phyloP scores from a whole-genome alignment of 2,329 filamentous ascomycete species.

The Huntiella decipiens region DNA sequence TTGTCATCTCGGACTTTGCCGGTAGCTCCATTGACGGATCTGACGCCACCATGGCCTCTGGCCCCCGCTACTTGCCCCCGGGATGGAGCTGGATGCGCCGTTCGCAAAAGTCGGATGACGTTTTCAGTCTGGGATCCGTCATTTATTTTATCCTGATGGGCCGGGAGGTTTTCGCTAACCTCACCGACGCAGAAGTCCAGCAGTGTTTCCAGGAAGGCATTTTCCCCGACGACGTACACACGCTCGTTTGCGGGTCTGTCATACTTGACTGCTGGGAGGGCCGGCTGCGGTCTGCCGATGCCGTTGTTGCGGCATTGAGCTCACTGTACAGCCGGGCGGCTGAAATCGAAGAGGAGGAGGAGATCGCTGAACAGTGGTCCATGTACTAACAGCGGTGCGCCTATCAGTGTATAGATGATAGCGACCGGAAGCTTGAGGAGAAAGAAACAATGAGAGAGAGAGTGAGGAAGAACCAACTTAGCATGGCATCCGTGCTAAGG shows the following conservation, averaged over 20 bases:
- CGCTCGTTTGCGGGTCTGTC: conserved; percentile 15
- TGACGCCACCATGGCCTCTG: conserved; percentile 13
- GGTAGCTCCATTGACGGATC: conserved; percentile 16
- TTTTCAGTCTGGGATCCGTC: conserved; percentile 19
- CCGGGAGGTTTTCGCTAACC: conserved; percentile 16
- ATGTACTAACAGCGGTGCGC: conserved; percentile 10
- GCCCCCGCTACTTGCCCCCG: conserved; percentile 14
- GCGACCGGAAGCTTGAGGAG: not conserved
- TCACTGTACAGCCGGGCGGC: conserved; percentile 11
- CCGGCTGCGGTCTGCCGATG: conserved; percentile 9
- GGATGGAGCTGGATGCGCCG: conserved; percentile 15
- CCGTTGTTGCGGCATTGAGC: conserved; percentile 9
- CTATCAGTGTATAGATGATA: conserved; percentile 5
- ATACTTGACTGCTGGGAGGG: conserved; percentile 18
- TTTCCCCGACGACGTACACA: conserved; percentile 16
- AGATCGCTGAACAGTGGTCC: conserved; percentile 12
- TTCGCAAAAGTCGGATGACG: conserved; percentile 16
- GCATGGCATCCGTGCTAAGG: conserved; percentile 1
- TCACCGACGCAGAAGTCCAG: conserved; percentile 17
- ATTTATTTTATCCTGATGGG: conserved; percentile 20
- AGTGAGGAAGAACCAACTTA: not conserved
- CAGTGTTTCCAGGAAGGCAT: conserved; percentile 14
- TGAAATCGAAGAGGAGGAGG: conserved; percentile 11
- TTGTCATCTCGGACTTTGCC: conserved; percentile 21
- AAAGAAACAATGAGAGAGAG: not conserved